Percentiles rank a stretch among this genome's conserved stretches.
Conservation (phyloP, 495 filamentous ascomycete genomes). For the Trichodelitschia bisporula region DNA sequence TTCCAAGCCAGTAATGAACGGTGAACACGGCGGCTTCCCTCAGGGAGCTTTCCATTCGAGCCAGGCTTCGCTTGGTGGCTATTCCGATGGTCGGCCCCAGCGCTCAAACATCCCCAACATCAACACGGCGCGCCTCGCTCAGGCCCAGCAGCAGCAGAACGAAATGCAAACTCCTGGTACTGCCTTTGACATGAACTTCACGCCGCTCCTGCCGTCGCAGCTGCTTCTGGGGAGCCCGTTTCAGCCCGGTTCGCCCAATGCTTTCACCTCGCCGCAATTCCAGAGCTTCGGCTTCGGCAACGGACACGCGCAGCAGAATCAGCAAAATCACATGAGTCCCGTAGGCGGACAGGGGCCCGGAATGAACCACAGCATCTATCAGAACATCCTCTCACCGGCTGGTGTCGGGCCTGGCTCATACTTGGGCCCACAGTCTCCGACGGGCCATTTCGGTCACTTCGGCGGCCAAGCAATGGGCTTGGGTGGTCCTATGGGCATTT, state of each 20-base stretch:
- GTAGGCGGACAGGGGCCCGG: constrained; percentile 37
- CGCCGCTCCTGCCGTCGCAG: constrained; percentile 80
- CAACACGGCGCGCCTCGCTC: constrained; percentile 42
- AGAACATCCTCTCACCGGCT: constrained; percentile 53
- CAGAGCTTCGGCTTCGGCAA: constrained; percentile 48
- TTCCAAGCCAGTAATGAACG: constrained; percentile 48
- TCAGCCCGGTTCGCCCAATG: constrained; percentile 75
- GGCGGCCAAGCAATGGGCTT: constrained; percentile 30
- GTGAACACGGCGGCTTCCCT: constrained; percentile 62
- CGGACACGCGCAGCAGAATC: constrained; percentile 28
- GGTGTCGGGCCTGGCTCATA: constrained; percentile 44
- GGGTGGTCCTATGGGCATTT: constrained; percentile 44
- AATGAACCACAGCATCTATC: constrained; percentile 50
- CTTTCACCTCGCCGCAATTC: constrained; percentile 79
- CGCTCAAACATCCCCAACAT: constrained; percentile 74
- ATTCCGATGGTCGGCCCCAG: constrained; percentile 62
- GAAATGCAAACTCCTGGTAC: constrained; percentile 75
- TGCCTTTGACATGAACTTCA: constrained; percentile 94
- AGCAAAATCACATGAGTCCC: constrained; percentile 30
- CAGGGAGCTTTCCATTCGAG: constrained; percentile 76
- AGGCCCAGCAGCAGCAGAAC: constrained; percentile 28
- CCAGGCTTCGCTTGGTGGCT: constrained; percentile 37
- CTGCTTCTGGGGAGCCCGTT: constrained; percentile 89
- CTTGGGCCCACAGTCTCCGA: constrained; percentile 69
- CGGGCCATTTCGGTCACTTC: constrained; percentile 40